Evolutionary conservation across 441 rosid genomes (phyloP), one percentile per base, ranked within the genome.

Genomic region (Jatropha multifida): DNA sequence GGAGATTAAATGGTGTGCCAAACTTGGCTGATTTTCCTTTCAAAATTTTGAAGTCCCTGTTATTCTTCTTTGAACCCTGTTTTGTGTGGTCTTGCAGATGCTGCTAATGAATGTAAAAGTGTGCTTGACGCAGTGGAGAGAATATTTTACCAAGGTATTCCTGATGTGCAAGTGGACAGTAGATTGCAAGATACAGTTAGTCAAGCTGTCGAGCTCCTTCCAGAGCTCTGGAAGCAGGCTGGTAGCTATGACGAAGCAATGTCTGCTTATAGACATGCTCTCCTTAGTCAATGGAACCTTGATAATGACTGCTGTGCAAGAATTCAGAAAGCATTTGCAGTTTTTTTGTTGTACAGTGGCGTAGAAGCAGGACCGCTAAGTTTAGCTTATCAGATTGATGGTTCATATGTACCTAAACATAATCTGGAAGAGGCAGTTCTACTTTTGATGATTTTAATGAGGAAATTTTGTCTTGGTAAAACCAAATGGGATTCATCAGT

Each of bases 371-470:
- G 85, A 64, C 90, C 98, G 0, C 97, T 94, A 32, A 94, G 93
- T 81, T 85, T 94, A 76, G 91, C 88, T 65, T 83, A 86, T 74
- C 98, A 93, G 81, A 69, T 85, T 12, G 96, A 94, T 26, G 94
- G 97, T 71, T 87, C 97, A 1, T 93, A 83, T 82, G 81, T 91
- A 49, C 98, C 99, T 12, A 91, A 88, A 80, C 88, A 90, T 80
- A 92, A 94, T 85, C 75, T 94, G 77, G 99, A 94, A 85, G 98
- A 94, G 86, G 94, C 97, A 58, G 83, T 94, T 82, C 88, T 94
- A 72, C 94, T 94, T 81, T 86, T 94, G 74, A 86, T 94, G 93
- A 89, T 93, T 79, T 88, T 93, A 46, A 64, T 91, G 71, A 83
- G 85, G 86, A 94, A 93, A 78, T 80, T 80, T 71, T 76, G 80